Evolutionary conservation across 352 stramenopile species (phyloP), one percentile per base, ranked within the genome.

Genomic region (Globisporangium barbulae): DNA sequence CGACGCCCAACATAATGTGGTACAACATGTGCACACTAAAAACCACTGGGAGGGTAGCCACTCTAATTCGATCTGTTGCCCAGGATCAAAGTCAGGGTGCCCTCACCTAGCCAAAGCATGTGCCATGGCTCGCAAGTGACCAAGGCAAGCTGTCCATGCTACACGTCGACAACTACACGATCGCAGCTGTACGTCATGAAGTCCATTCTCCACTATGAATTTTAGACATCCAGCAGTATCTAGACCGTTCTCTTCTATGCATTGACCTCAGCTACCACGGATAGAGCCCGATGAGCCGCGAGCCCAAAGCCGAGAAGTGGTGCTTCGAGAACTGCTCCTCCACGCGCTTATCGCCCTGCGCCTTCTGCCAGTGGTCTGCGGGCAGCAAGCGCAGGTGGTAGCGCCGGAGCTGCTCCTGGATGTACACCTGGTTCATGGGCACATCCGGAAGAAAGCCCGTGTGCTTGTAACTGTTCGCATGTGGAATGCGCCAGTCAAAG

Each of bases 381-480:
- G 83, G 85, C 9, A 94, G 61, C 13, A 94, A 53, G 5, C 85
- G 79, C 31, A 62, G n/a, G 21, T 58, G 66, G 67, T 94, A 94
- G 30, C 85, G 83, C 15, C 80, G 75, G 6, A 92, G 67, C 56
- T 97, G 89, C 63, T 95, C 85, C 28, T 72, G 53, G 1, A 75
- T 81, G 66, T 96, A 97, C 0, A 2, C 53, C 35, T 75, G 69
- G 63, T 97, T 97, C 61, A 96, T 73, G 3, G 72, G 42, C 5
- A 89, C 85, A 35, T 76, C 63, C 0, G 88, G 90, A 13, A 97
- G 70, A 35, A 96, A 89, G 19, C 90, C 89, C 4, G 75, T 67
- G 70, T 97, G 88, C 15, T 79, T 77, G 64, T 91, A 91, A 69
- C 87, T 92, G 70, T 97, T 97, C 41, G 89, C 90, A 64, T 97